phyloP scores from a whole-genome alignment of 176 grass and related monocot species.

The Ensete ventricosum region DNA sequence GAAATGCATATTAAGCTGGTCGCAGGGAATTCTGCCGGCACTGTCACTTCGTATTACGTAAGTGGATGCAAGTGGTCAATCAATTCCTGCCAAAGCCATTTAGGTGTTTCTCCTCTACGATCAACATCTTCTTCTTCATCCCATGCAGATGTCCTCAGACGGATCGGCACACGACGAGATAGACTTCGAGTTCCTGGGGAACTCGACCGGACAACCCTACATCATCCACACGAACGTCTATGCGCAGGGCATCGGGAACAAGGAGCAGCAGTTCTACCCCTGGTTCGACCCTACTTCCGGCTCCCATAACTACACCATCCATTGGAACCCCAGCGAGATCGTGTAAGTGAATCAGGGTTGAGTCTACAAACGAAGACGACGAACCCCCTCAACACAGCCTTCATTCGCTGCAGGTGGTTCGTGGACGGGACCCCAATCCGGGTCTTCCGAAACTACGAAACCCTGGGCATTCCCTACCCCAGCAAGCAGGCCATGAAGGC shows the following conservation, averaged over 20 bases:
- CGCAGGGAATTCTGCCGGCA: neutral
- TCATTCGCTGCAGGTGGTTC: constrained; percentile 25
- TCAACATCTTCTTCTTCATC: no score
- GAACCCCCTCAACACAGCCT: neutral
- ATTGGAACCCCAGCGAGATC: constrained; percentile 62
- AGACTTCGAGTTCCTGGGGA: constrained; percentile 79
- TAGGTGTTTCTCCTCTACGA: no score
- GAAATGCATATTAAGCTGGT: neutral
- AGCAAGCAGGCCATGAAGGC: constrained; percentile 40
- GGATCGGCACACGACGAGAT: constrained; percentile 46
- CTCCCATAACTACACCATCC: constrained; percentile 68
- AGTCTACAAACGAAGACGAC: neutral
- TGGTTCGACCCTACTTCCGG: constrained; percentile 49
- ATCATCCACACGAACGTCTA: constrained; percentile 72
- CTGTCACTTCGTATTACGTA: neutral
- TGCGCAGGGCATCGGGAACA: constrained; percentile 40
- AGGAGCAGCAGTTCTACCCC: constrained; percentile 60
- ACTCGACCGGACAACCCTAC: constrained; percentile 39
- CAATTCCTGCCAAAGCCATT: no score
- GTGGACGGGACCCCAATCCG: constrained; percentile 46
- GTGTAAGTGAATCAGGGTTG: constrained; percentile 22
- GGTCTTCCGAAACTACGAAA: constrained; percentile 50
- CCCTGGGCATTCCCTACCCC: constrained; percentile 28
- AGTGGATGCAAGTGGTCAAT: neutral
- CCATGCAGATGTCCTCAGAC: neutral